Conservation (phyloP, 768 basidiomycete genomes). For the Suillus occidentalis region DNA sequence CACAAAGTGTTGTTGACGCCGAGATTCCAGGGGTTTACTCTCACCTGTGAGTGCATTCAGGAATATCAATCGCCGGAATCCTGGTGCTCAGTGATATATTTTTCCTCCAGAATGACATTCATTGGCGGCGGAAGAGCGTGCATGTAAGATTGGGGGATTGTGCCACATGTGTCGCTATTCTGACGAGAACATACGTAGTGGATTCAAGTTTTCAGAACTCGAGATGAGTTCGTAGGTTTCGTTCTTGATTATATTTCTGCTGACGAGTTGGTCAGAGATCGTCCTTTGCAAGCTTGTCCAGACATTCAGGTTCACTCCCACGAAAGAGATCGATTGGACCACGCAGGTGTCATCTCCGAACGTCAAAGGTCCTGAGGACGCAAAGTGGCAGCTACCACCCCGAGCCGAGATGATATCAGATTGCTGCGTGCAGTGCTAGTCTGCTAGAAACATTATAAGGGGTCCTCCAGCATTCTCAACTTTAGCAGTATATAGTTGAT, state of each 20-base stretch:
- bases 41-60: constrained; percentile 33
- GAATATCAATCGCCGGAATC: background rate
- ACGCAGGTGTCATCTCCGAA: constrained; percentile 8
- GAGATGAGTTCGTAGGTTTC: constrained; percentile 45
- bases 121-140: constrained; percentile 47
- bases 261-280: constrained; percentile 1
- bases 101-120: constrained; percentile 43
- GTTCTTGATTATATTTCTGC: background rate
- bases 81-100: background rate
- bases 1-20: constrained; percentile 36
- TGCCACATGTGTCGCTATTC: constrained; percentile 41
- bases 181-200: constrained; percentile 9
- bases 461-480: background rate
- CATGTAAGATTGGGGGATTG: constrained; percentile 37
- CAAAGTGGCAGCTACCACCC: constrained; percentile 5
- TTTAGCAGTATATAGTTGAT: background rate
- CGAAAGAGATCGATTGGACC: constrained; percentile 14
- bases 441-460: too few species aligned
- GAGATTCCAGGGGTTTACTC: constrained; percentile 47
- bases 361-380: constrained; percentile 7
- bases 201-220: constrained; percentile 48
- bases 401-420: constrained; percentile 6
- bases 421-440: background rate
- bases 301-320: constrained; percentile 11
- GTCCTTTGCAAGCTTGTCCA: constrained; percentile 5